Conservation (phyloP, 495 filamentous ascomycete species). For the Parathielavia appendiculata region DNA sequence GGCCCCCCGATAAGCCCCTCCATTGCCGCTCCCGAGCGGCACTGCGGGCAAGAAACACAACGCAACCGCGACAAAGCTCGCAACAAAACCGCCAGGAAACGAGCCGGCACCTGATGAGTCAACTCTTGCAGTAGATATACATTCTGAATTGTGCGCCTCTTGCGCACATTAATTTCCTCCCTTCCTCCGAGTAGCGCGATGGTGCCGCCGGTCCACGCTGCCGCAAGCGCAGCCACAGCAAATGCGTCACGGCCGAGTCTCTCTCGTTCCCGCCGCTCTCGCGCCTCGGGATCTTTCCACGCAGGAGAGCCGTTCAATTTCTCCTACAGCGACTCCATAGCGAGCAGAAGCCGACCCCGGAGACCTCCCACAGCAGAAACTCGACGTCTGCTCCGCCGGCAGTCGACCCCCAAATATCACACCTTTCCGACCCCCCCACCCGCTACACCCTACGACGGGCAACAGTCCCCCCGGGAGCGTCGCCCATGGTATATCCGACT, state of each 20-base stretch:
- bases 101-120: background rate
- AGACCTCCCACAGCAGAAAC: conserved; percentile 15
- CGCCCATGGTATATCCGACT: conserved; percentile 9
- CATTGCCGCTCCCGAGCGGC: background rate
- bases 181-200: conserved; percentile 19
- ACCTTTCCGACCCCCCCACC: conserved; percentile 92
- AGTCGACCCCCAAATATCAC: conserved; percentile 80
- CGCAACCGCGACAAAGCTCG: too few species aligned
- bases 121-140: background rate
- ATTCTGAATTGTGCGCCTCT: background rate
- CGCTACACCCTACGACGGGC: conserved; percentile 50
- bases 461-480: background rate
- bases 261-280: conserved; percentile 21
- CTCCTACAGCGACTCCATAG: conserved; percentile 20
- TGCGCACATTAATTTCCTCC: background rate
- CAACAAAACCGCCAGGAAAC: background rate
- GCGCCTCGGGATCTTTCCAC: conserved; percentile 43
- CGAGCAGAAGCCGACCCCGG: conserved; percentile 13
- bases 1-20: background rate
- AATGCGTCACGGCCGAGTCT: conserved; percentile 22
- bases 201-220: conserved; percentile 33
- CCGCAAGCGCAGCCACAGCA: conserved; percentile 26
- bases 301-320: conserved; percentile 45
- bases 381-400: conserved; percentile 39
- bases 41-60: too few species aligned